Percentiles rank a stretch among this genome's conserved stretches.
Evolutionary conservation across 257 asterid species (phyloP).

Genomic region (Solanum medicagineum): DNA sequence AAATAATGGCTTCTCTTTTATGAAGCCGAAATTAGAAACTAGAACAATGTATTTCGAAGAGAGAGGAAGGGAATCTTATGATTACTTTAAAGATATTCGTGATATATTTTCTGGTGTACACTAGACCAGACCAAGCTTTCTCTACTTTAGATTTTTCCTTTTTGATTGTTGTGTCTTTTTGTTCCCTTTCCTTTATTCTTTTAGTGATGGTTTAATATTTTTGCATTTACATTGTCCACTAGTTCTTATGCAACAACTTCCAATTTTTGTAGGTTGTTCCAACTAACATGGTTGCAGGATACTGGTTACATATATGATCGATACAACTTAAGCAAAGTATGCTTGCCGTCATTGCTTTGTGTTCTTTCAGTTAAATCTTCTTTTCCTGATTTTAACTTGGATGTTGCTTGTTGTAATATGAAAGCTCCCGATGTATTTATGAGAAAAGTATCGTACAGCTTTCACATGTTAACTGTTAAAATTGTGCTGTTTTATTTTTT

Average conservation of each 20-base stretch:
- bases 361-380: not conserved
- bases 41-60: not conserved
- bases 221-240: slow-evolving; percentile 1
- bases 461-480: not conserved
- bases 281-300: slow-evolving; percentile 72
- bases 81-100: not conserved
- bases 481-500: not conserved
- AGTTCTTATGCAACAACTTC: slow-evolving; percentile 5
- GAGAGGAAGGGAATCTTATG: not conserved
- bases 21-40: not conserved
- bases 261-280: slow-evolving; percentile 85
- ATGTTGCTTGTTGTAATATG: not conserved
- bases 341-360: slow-evolving; percentile 11
- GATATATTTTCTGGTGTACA: not conserved
- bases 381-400: not conserved
- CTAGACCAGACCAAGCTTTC: not conserved
- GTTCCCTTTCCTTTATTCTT: not conserved
- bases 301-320: slow-evolving; percentile 84
- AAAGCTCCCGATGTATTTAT: not conserved
- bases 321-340: slow-evolving; percentile 57
- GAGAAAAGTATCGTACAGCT: not conserved
- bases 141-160: not conserved
- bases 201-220: not conserved
- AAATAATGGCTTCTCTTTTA: not conserved
- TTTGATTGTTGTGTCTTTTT: not conserved